Evolutionary conservation across 176 grass and related monocot species (phyloP).

Genomic region (Urochloa ruziziensis): DNA sequence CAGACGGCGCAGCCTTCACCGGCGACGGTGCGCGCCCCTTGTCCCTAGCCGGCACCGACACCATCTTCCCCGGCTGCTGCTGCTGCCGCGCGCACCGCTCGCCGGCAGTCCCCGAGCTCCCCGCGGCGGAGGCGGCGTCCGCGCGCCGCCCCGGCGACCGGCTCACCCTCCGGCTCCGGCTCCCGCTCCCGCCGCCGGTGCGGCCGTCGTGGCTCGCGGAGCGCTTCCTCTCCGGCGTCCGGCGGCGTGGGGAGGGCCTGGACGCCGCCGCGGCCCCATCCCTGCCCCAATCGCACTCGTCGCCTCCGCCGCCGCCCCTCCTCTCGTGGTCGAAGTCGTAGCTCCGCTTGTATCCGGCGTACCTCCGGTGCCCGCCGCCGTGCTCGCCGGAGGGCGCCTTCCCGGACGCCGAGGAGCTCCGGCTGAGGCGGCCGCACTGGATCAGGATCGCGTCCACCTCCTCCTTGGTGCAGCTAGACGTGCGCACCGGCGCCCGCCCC

Average conservation of each 20-base stretch:
- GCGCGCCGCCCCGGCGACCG: conserved; percentile 56
- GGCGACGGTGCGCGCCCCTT: conserved; percentile 48
- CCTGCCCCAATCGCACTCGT: conserved; percentile 50
- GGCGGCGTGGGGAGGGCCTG: conserved; percentile 68
- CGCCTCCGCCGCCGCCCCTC: conserved; percentile 36
- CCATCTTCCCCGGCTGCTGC: conserved; percentile 76
- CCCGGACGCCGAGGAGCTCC: conserved; percentile 78
- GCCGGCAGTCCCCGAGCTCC: neutral
- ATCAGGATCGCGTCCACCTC: conserved; percentile 91
- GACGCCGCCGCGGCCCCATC: conserved; percentile 32
- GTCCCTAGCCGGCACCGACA: conserved; percentile 69
- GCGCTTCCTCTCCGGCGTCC: conserved; percentile 72
- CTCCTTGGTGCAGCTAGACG: conserved; percentile 88
- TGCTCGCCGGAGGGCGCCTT: conserved; percentile 46
- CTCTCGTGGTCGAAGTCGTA: conserved; percentile 83
- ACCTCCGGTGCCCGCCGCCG: conserved; percentile 38
- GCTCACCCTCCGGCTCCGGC: conserved; percentile 66
- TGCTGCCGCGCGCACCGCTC: conserved; percentile 34
- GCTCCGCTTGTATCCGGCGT: conserved; percentile 83
- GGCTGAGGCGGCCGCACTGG: conserved; percentile 94
- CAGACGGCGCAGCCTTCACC: conserved; percentile 27
- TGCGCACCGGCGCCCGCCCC: conserved; percentile 42
- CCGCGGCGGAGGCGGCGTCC: conserved; percentile 14
- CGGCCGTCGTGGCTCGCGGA: conserved; percentile 68
- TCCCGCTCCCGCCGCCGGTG: conserved; percentile 26